These are phyloP conservation scores for Clonostachys solani DNA, from an alignment of 2,329 filamentous ascomycete species.

Conservation along the genomic window DNA sequence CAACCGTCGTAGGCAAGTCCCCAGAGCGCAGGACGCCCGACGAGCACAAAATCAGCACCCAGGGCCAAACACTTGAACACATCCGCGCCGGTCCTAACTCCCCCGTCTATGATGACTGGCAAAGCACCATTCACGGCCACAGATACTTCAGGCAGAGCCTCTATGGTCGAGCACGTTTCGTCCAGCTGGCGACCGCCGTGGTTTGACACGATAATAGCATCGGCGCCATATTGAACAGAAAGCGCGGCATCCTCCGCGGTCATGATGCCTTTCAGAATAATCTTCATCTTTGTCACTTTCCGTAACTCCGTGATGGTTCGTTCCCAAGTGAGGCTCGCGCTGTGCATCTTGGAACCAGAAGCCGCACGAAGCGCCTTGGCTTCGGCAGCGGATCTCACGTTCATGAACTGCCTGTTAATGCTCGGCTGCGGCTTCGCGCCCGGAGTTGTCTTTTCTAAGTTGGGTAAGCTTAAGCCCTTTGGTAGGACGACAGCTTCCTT, in stretches of 20 bases:
- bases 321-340: slow-evolving; percentile 12
- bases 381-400: slow-evolving; percentile 11
- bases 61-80: slow-evolving; percentile 17
- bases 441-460: slow-evolving; percentile 4
- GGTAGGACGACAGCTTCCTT: slow-evolving; percentile 14
- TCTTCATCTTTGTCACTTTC: slow-evolving; percentile 13
- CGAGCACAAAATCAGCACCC: slow-evolving; percentile 16
- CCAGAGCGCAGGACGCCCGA: slow-evolving; percentile 24
- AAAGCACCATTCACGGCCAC: slow-evolving; percentile 34
- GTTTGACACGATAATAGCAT: slow-evolving; percentile 22
- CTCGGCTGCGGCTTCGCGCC: slow-evolving; percentile 5
- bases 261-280: slow-evolving; percentile 20
- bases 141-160: slow-evolving; percentile 34
- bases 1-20: slow-evolving; percentile 9
- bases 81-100: slow-evolving; percentile 15
- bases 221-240: slow-evolving; percentile 18
- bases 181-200: slow-evolving; percentile 43
- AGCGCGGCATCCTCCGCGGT: slow-evolving; percentile 20
- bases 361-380: slow-evolving; percentile 7
- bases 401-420: slow-evolving; percentile 7
- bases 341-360: slow-evolving; percentile 7
- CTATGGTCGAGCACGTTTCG: slow-evolving; percentile 35
- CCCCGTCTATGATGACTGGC: slow-evolving; percentile 11
- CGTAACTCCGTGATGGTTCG: slow-evolving; percentile 13
- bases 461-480: slow-evolving; percentile 11